Base-by-base conservation (phyloP, 257 asterid genomes). In the Phtheirospermum japonicum region DNA sequence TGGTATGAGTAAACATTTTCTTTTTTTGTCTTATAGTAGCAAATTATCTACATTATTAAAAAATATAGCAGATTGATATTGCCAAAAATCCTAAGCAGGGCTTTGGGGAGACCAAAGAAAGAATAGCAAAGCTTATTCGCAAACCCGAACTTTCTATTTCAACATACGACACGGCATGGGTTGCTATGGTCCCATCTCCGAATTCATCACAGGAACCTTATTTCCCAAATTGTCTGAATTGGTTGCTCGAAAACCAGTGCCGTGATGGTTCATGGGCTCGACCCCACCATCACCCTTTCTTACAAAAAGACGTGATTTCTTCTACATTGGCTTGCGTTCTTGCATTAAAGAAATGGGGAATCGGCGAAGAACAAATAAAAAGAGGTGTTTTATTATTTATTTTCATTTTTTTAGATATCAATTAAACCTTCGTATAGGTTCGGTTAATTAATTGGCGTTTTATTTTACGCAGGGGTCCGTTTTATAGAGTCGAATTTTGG, bases 131-230 rank as follows among this genome's bases (percentile, higher is more conserved):
- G 65, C 75, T 92, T 54, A 68, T 92, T 66, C 66, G 61, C 31
- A 66, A 72, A 64, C 68, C 82, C 66, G 84, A 83, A 36, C 46
- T 83, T 66, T 89, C 97, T 34, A 61, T 82, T 67, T 92, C 99
- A 14, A 69, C 96, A 0, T 92, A 89, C 52, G 99, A 92, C 73
- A 89, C 97, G 10, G 97, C 99, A 19, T 92, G 99, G 99, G 96
- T 92, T 53, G 96, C 99, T 46, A 89, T 92, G 97, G 96, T 92
- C 61, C 99, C 97, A 68, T 83, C 95, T 57, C 87, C 88, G 20
- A 74, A 79, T 66, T 84, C 89, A 2, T 54, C 82, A 2, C 9
- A 71, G 42, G 74, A 67, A 17, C 96, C 99, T 46, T 77, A 83
- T 65, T 92, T 92, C 73, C 96, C 93, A 26, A 73, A 70, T 58